A percentile compares a stretch with the other conserved stretches of the same genome.
Evolutionary conservation across 2,329 filamentous ascomycete genomes (phyloP).

Genomic region (Pseudogymnoascus sp.): DNA sequence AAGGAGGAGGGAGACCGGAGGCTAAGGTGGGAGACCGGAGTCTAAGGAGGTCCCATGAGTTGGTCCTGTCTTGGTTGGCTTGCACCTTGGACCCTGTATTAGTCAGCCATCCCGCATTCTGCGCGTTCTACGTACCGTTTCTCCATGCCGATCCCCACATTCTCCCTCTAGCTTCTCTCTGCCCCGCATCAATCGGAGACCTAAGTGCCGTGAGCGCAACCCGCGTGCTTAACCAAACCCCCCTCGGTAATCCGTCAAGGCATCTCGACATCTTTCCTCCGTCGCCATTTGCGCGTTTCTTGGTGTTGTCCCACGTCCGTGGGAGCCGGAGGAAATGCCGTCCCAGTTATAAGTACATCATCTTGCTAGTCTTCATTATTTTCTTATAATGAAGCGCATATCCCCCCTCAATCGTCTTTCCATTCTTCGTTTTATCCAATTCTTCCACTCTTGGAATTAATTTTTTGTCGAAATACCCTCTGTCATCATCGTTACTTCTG

Average conservation of each 20-base stretch:
- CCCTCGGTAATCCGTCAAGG: slow-evolving; percentile 5
- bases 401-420: not conserved
- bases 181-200: not conserved
- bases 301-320: not conserved
- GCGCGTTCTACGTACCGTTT: not conserved
- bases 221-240: not conserved
- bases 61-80: not conserved
- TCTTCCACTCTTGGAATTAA: slow-evolving; percentile 6
- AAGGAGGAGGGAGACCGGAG: not conserved
- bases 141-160: slow-evolving; percentile 8
- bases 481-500: not conserved
- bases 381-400: not conserved
- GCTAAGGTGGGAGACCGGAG: not conserved
- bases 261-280: not conserved
- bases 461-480: not conserved
- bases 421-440: not conserved
- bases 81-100: not conserved
- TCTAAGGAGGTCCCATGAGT: not conserved
- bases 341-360: not conserved
- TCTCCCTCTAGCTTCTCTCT: not conserved
- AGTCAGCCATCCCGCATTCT: slow-evolving; percentile 5
- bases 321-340: slow-evolving; percentile 2
- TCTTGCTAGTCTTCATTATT: not conserved
- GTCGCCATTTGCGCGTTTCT: not conserved
- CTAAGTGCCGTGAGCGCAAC: not conserved